Base-by-base conservation (phyloP, 2,329 filamentous ascomycete species). In the Colletotrichum echinochloae region DNA sequence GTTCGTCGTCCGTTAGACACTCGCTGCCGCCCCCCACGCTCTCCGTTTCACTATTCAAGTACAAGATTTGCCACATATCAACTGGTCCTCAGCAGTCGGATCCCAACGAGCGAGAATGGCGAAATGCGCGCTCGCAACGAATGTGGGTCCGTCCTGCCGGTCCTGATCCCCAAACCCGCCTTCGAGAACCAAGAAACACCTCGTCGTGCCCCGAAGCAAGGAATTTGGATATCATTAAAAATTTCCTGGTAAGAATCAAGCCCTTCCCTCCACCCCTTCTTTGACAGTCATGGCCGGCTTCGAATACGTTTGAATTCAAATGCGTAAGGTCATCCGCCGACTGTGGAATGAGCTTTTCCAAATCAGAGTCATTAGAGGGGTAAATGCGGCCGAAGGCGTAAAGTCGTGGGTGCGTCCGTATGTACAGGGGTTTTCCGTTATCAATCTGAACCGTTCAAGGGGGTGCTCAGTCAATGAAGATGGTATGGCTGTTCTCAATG, bases 401-500 rank as follows among this genome's bases (percentile, higher is more conserved):
- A 70, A 39, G 60, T 71, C 59, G 66, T 70, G 60, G 60, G 56
- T 65, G 46, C 35, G 60, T 71, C 54, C 60, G 56, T 72, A 72
- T 72, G 37, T 72, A 72, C 70, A 72, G 20, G 35, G 46, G 54
- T 48, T n/a, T 68, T 65, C 60, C 39, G 69, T 60, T n/a, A 41
- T 55, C 46, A 48, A 16, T 26, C 20, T 26, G 46, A 52, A 39
- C 67, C 59, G 63, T 59, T 59, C 51, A 49, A 62, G 54, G 48
- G 28, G 55, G 20, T n/a, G 9, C 37, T 72, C 77, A 37, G 68
- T 88, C 87, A 67, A 84, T 83, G 79, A 98, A 98, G 71, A 98
- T 92, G 75, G 87, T 89, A 76, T 94, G 89, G 79, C 92, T 94
- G 80, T 97, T 92, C 79, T 98, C 95, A 74, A 98, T 92, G 78